phyloP scores from a whole-genome alignment of 306 rosid species.

The Quercus wislizeni region DNA sequence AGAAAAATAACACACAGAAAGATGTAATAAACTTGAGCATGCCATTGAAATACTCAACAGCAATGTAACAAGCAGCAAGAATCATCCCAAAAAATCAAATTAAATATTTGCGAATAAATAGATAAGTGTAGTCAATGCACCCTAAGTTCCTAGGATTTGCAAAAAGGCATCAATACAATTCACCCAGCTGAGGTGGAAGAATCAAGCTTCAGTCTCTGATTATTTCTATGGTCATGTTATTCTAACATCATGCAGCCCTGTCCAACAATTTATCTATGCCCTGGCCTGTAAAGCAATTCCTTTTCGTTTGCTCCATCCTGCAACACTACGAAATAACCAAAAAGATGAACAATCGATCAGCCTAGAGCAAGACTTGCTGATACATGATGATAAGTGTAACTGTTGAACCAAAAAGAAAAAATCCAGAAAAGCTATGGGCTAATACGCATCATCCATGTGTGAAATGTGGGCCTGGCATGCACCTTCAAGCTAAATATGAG shows the following conservation, averaged over 20 bases:
- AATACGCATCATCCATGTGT: not conserved
- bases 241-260: not conserved
- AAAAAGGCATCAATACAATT: not conserved
- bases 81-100: not conserved
- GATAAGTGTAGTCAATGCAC: not conserved
- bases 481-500: no score
- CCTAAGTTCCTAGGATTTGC: not conserved
- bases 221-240: not conserved
- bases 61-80: not conserved
- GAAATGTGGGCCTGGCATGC: not conserved
- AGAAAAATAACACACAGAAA: no score
- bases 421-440: not conserved
- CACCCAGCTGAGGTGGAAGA: not conserved
- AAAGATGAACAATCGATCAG: not conserved
- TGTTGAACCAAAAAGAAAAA: not conserved
- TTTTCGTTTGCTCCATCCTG: slow-evolving; percentile 10
- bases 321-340: slow-evolving; percentile 1
- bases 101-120: not conserved
- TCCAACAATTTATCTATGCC: slow-evolving; percentile 8
- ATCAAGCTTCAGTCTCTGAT: slow-evolving; percentile 1
- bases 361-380: not conserved
- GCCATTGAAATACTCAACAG: not conserved
- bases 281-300: slow-evolving; percentile 9
- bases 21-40: no score
- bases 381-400: not conserved